Percentiles rank a stretch among this genome's conserved stretches.
Conservation (phyloP, 1,139 yeast genomes). For the Casaregolazyma suthepensis region DNA sequence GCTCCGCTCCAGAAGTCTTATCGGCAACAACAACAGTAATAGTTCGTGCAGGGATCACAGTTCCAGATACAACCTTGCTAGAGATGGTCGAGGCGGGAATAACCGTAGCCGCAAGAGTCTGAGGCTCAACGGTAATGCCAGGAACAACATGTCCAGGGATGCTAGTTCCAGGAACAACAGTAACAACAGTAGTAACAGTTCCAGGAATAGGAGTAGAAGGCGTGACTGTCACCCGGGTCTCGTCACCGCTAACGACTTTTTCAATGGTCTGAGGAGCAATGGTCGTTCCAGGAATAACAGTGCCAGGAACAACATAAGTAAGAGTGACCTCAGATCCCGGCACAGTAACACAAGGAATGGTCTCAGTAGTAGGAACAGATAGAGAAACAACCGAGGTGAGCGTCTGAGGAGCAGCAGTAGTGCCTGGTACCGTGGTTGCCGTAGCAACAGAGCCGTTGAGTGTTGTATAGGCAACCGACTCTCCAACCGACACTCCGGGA, state of each 20-base stretch:
- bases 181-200: conserved; percentile 2
- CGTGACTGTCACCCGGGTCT: neutral
- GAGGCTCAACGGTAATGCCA: conserved; percentile 19
- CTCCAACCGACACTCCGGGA: conserved; percentile 13
- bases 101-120: conserved; percentile 14
- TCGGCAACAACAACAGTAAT: conserved; percentile 14
- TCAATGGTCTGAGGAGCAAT: conserved; percentile 12
- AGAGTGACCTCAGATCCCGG: conserved; percentile 13
- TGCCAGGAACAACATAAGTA: conserved; percentile 14
- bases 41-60: conserved; percentile 17
- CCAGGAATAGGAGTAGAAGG: conserved; percentile 1
- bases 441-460: conserved; percentile 5
- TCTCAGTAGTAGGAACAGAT: conserved; percentile 5
- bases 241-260: conserved; percentile 7
- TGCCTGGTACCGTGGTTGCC: conserved; percentile 14
- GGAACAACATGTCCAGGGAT: conserved; percentile 14
- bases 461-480: conserved; percentile 15
- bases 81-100: conserved; percentile 19
- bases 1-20: neutral
- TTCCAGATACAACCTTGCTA: conserved; percentile 17
- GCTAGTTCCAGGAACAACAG: conserved; percentile 11
- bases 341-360: conserved; percentile 17
- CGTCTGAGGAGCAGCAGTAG: conserved; percentile 18
- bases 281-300: conserved; percentile 19
- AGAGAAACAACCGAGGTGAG: conserved; percentile 6